A percentile compares a stretch with the other conserved stretches of the same genome.
phyloP scores from a whole-genome alignment of 2,329 filamentous ascomycete species.

The Aphanocladium album region DNA sequence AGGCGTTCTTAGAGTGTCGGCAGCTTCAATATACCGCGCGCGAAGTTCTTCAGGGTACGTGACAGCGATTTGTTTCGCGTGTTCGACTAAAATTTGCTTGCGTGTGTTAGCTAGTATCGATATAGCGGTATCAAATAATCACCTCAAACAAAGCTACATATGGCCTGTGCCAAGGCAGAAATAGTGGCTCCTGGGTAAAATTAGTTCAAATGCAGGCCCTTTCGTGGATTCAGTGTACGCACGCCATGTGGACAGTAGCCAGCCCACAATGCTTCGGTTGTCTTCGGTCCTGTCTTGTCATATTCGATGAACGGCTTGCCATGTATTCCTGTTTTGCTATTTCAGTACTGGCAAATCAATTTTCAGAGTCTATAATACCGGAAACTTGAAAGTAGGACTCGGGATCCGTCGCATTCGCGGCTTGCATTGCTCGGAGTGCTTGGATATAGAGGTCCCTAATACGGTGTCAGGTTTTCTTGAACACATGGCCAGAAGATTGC shows the following conservation, averaged over 20 bases:
- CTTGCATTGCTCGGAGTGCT: constrained; percentile 40
- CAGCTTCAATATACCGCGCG: constrained; percentile 38
- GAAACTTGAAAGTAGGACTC: constrained; percentile 47
- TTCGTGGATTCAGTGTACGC: not conserved
- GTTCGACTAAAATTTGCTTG: constrained; percentile 48
- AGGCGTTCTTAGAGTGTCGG: constrained; percentile 41
- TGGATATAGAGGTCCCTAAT: constrained; percentile 46
- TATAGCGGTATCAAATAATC: constrained; percentile 12
- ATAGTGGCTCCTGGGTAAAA: constrained; percentile 39
- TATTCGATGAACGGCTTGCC: constrained; percentile 39
- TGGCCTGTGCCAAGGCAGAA: constrained; percentile 52
- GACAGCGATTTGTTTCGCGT: constrained; percentile 41
- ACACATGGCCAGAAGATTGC: not conserved
- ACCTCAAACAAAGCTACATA: constrained; percentile 52
- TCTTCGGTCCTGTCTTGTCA: constrained; percentile 33
- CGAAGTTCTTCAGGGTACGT: constrained; percentile 34
- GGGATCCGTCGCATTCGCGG: constrained; percentile 34
- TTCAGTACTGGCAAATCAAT: not conserved
- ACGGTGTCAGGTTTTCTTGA: constrained; percentile 12
- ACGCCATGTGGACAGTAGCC: constrained; percentile 47
- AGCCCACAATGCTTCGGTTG: constrained; percentile 26
- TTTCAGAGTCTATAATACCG: constrained; percentile 27
- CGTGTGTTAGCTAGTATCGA: constrained; percentile 9
- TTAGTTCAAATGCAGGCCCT: not conserved
- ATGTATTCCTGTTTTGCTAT: constrained; percentile 31